phyloP scores from a whole-genome alignment of 164 flowering plant species.

The Magnolia officinalis region DNA sequence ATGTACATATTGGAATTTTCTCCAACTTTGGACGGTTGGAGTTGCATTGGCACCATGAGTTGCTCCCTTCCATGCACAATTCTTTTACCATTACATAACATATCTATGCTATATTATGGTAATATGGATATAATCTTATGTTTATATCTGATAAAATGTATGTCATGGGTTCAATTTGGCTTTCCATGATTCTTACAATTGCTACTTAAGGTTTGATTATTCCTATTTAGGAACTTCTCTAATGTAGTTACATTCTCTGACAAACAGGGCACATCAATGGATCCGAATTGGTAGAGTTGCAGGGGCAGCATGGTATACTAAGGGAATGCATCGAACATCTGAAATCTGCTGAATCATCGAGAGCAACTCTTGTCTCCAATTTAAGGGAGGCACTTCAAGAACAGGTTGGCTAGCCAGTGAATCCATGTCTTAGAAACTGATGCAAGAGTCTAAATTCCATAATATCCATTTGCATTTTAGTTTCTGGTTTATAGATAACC shows the following conservation, averaged over 20 bases:
- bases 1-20: too few relatives aligned
- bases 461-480: background rate
- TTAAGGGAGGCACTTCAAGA: slow-evolving; percentile 81
- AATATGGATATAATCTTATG: background rate
- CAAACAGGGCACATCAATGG: slow-evolving; percentile 48
- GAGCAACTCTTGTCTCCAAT: slow-evolving; percentile 62
- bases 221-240: background rate
- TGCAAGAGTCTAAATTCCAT: background rate
- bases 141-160: background rate
- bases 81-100: background rate
- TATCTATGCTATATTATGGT: background rate
- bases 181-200: background rate
- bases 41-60: too few relatives aligned
- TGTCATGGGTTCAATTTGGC: background rate
- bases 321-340: slow-evolving; percentile 73
- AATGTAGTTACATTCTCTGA: slow-evolving; percentile 2
- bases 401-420: slow-evolving; percentile 49
- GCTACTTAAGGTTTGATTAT: background rate
- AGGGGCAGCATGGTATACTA: slow-evolving; percentile 57
- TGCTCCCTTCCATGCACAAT: background rate
- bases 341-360: slow-evolving; percentile 53
- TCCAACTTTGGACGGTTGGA: too few relatives aligned
- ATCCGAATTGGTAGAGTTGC: slow-evolving; percentile 53
- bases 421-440: background rate
- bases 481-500: background rate